Base-by-base conservation (phyloP, 495 filamentous ascomycete species). In the Letharia columbiana region DNA sequence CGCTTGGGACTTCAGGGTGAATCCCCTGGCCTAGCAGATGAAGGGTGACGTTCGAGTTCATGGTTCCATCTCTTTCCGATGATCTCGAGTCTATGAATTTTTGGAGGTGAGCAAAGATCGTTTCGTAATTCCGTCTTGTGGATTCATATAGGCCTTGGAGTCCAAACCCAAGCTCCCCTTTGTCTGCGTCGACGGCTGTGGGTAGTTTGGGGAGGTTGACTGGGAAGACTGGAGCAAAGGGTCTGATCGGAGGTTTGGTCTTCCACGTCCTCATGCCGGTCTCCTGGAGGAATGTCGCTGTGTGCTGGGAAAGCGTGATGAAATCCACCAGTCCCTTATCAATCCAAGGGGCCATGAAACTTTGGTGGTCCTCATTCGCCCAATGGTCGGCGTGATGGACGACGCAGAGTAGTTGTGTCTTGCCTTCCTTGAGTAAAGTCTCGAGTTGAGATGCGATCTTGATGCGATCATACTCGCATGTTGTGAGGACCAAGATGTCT, bases 351-450 rank as follows among this genome's bases (percentile, higher is more conserved):
- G 12, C 12, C 2, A 60, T 20, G 20, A 44, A 59, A 13, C 52
- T 62, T n/a, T 63, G 57, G 28, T 66, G 40, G 35, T 64, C 63
- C 33, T 65, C 56, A 15, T 62, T 54, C 40, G 49, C 56, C 72
- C 72, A 74, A 33, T 66, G 64, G 60, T 71, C 72, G 10, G 71
- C 63, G 45, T 74, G 66, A 40, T 74, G 72, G 17, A 74, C 61
- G 45, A 71, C 61, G 58, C 72, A 74, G 61, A 70, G 71, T 12
- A 74, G 17, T 28, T 70, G 66, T 8, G 71, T 73, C 40, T 71
- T 70, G 18, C 67, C 67, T 23, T 69, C 64, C 18, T 45, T 33
- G 1, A 74, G 65, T 15, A 73, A 56, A 33, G 49, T 57, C 23
- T 49, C 50, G 6, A 74, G 65, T 31, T 56, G 50, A 23, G 31